Evolutionary conservation across 2,329 filamentous ascomycete species (phyloP), one percentile per base, ranked within the genome.

Genomic region (Colletotrichum orchidophilum): DNA sequence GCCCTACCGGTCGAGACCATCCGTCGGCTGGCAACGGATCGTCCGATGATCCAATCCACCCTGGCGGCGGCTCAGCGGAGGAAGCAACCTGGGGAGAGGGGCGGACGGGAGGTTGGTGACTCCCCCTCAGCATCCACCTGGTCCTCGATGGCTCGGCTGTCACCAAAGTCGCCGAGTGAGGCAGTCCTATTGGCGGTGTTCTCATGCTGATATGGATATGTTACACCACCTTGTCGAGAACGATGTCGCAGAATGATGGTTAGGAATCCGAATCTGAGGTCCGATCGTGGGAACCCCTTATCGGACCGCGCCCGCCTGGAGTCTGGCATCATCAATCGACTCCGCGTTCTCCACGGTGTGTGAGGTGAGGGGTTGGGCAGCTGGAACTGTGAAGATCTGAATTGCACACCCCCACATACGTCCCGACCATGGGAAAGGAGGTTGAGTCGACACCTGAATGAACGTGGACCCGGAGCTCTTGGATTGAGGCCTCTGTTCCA

Each of bases 21-120:
- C 68, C 58, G 68, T 58, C 52, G 39, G 64, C 58, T 33, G 42
- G 52, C 66, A 54, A 64, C 64, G 58, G 65, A 71, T 71, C 69
- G 46, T 71, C 64, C 58, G 69, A 71, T 68, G 69, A 63, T 59
- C 64, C 64, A 50, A 26, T 54, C 53, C 42, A 33, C 33, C 24
- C 26, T 65, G 46, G 31, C 55, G 46, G 31, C 55, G 18, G 57
- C 35, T n/a, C 39, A 58, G 53, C 63, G 26, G 46, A 52, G 49
- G 13, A 15, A 62, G 42, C 27, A 18, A n/a, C 42, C 31, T 46
- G 33, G 57, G 63, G 52, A 33, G 53, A 39, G 39, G 33, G 50
- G 63, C 39, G n/a, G 53, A 18, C 35, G 27, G 60, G 33, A 27
- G 35, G 59, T 29, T 46, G 6, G 27, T 15, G 27, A 52, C 27